Base-by-base conservation (phyloP, 208 protist genomes). In the Leishmania braziliensis region DNA sequence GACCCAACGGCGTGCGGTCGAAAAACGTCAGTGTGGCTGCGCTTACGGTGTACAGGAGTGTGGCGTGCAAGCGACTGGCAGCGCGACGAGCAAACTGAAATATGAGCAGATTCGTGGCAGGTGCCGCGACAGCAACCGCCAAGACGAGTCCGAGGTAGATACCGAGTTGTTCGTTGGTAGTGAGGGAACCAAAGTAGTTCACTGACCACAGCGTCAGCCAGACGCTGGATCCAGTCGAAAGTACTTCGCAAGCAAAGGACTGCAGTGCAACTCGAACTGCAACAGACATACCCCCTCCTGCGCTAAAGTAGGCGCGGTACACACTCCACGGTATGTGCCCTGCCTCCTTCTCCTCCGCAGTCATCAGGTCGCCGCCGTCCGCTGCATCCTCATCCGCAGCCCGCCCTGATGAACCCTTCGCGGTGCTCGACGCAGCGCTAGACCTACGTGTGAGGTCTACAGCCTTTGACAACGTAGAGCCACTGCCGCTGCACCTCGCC, bases 121-220 rank as follows among this genome's bases (percentile, higher is more conserved):
- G 60, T 6, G 77, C 51, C 20, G 81, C 51, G 65, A 87, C 1
- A 26, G 79, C 48, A 16, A 65, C 51, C 26, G 23, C 39, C 0
- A 85, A 50, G 5, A 82, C 77, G 3, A 81, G 20, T 5, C 46
- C 33, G 8, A 78, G 50, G 53, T 89, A 90, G 18, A 86, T 68
- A 26, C 65, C 16, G 8, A 91, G 54, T 43, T 85, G 86, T 43
- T 78, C 58, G 20, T 33, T 65, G n/a, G 72, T 79, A 9, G 70
- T 70, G 20, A 88, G 78, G n/a, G 71, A 65, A 33, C 50, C 74
- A 66, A 84, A 87, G 77, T 81, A 87, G 50, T 85, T 63, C 39
- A 90, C 84, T 2, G 91, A 87, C 95, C 95, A 96, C 68, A 88
- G 70, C 36, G 87, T 78, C 16, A 96, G 84, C 90, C 89, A 97